These are phyloP conservation scores for Chloropicon primus DNA, from an alignment of 139 green algal genomes.

Conservation along the genomic window DNA sequence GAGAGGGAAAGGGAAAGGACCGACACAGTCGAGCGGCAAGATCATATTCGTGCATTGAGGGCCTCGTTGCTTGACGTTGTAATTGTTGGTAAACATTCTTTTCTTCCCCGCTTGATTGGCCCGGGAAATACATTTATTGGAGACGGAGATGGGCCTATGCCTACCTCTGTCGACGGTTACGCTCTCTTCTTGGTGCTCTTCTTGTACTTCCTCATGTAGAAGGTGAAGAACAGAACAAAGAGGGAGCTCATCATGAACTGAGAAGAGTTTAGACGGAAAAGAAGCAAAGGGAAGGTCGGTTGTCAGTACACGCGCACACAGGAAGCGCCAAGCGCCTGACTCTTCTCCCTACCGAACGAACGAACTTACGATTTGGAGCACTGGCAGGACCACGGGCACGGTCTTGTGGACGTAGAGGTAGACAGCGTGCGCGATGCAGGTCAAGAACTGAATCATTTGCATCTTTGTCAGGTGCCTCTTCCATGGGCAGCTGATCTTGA, in stretches of 20 bases:
- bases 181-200: constrained; percentile 3
- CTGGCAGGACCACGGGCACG: background rate
- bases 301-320: background rate
- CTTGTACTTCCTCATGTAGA: constrained; percentile 19
- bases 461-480: constrained; percentile 16
- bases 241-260: background rate
- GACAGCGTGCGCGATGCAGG: constrained; percentile 7
- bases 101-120: too few species aligned
- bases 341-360: background rate
- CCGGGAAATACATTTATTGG: too few species aligned
- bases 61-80: too few species aligned
- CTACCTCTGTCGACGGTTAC: too few species aligned
- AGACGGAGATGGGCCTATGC: too few species aligned
- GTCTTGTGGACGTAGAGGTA: background rate
- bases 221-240: constrained; percentile 14
- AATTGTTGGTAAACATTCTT: too few species aligned
- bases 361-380: background rate
- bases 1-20: too few species aligned
- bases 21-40: too few species aligned
- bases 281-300: background rate
- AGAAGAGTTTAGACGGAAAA: background rate
- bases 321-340: background rate
- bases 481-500: constrained; percentile 6
- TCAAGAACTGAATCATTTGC: constrained; percentile 19
- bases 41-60: too few species aligned